These are phyloP conservation scores for Backusella circina DNA, from an alignment of 192 early-diverging fungal genomes.

Conservation along the genomic window DNA sequence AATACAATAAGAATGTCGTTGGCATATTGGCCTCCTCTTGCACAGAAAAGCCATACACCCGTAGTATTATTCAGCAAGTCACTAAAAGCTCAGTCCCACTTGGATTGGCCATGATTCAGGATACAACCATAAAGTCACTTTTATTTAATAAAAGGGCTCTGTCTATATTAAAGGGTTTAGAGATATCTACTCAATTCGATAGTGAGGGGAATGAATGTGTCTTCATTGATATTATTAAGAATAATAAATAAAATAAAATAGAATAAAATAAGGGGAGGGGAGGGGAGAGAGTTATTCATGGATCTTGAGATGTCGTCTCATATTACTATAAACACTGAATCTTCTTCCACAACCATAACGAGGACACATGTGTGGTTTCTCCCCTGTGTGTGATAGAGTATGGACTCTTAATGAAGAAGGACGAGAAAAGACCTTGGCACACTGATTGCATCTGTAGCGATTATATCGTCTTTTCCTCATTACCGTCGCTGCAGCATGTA, in stretches of 20 bases:
- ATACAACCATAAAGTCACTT: constrained; percentile 7
- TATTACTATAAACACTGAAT: constrained; percentile 73
- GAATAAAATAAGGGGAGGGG: not conserved
- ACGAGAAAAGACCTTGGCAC: constrained; percentile 63
- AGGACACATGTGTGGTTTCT: constrained; percentile 66
- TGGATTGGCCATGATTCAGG: constrained; percentile 16
- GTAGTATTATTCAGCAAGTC: constrained; percentile 5
- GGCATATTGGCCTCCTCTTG: constrained; percentile 10
- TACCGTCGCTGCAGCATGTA: not conserved
- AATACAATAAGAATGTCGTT: constrained; percentile 3
- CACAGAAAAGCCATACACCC: constrained; percentile 2
- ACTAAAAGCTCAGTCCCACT: constrained; percentile 12
- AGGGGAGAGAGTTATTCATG: constrained; percentile 23
- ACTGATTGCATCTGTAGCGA: constrained; percentile 57
- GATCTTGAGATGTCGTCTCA: constrained; percentile 66
- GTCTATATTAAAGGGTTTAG: constrained; percentile 1
- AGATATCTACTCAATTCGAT: constrained; percentile 6
- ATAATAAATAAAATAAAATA: not conserved
- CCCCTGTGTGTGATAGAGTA: constrained; percentile 72
- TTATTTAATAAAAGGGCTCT: constrained; percentile 18
- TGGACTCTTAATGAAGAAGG: constrained; percentile 69
- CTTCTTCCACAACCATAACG: constrained; percentile 59
- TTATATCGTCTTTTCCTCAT: constrained; percentile 18
- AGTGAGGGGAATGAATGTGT: not conserved
- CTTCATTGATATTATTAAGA: constrained; percentile 2